Evolutionary conservation across 2,329 filamentous ascomycete genomes (phyloP), one percentile per base, ranked within the genome.

Genomic region (Dissoconium aciculare): DNA sequence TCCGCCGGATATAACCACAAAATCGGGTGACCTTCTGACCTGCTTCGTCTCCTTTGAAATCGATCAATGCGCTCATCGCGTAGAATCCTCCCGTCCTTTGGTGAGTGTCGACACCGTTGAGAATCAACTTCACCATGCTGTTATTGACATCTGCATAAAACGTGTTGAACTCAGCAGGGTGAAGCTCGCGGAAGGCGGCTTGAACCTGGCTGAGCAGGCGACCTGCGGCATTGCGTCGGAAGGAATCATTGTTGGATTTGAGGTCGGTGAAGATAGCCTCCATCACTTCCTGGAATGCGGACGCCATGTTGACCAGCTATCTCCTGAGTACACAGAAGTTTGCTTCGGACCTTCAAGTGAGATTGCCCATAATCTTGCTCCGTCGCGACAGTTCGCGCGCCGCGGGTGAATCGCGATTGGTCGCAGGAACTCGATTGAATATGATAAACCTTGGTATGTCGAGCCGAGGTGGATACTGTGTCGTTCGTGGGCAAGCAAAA

Each of bases 1-100:
- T 78, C 28, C 74, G 79, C 44, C 85, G 80, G 36, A 98, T 71
- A 49, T 87, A 91, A 41, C 83, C 83, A 27, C 83, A 83, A 52
- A 95, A 98, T 33, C 89, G 75, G 16, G 87, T 92, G 36, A 89
- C 93, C 58, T 95, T 95, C 48, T 83, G 74, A 19, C 82, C 83
- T 14, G 81, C 74, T 59, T 98, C 91, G 45, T 94, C 82, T 36
- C 85, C 87, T 47, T 94, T 87, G 53, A 95, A 94, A 54, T 94
- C 85, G 56, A 95, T 87, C 32, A 98, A 72, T 34, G 78, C 78
- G 55, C 93, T 87, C 38, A 98, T 71, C 36, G 87, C 87, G 47
- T 89, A 78, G 39, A 98, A 78, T 31, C 89, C 91, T 39, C 85
- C 89, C 34, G 94, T 74, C 35, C 84, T 78, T 53, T 98, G 89